Conservation (phyloP, 1,284 basidiomycete species). For the Rhodotorula sp. region DNA sequence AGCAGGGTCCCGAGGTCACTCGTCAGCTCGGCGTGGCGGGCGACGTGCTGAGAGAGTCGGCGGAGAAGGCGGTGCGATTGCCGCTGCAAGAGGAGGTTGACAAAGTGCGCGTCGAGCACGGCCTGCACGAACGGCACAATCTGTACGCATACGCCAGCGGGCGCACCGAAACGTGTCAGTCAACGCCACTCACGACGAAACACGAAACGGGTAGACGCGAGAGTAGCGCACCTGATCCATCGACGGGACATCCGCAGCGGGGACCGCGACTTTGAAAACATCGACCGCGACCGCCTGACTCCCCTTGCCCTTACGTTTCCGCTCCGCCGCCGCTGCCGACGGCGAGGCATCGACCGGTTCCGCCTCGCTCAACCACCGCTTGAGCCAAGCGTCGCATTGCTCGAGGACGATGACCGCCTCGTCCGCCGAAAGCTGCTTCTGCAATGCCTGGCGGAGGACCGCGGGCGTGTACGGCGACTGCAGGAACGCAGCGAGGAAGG, state of each 20-base stretch:
- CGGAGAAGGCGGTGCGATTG: conserved; percentile 38
- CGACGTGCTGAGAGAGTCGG: conserved; percentile 30
- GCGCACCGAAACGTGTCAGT: not conserved
- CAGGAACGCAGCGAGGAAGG: conserved; percentile 35
- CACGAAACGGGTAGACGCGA: not conserved
- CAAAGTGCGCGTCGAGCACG: conserved; percentile 41
- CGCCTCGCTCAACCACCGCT: conserved; percentile 20
- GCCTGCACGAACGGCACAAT: conserved; percentile 36
- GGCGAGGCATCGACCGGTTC: not conserved
- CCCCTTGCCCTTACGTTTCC: conserved; percentile 10
- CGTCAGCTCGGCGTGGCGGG: conserved; percentile 18
- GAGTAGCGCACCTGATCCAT: conserved; percentile 18
- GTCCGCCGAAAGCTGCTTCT: conserved; percentile 26
- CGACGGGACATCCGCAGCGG: conserved; percentile 3
- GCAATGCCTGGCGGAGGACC: conserved; percentile 23
- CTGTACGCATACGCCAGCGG: not conserved
- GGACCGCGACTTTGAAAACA: conserved; percentile 9
- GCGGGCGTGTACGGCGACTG: conserved; percentile 23
- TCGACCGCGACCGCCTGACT: conserved; percentile 18
- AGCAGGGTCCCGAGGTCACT: conserved; percentile 34
- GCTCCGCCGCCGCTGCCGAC: conserved; percentile 5
- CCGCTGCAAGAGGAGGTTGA: conserved; percentile 38
- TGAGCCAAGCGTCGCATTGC: conserved; percentile 35
- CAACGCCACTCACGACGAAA: not conserved
- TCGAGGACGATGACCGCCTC: conserved; percentile 33